Conservation (phyloP, 495 filamentous ascomycete genomes). For the Talaromyces trachyspermus region DNA sequence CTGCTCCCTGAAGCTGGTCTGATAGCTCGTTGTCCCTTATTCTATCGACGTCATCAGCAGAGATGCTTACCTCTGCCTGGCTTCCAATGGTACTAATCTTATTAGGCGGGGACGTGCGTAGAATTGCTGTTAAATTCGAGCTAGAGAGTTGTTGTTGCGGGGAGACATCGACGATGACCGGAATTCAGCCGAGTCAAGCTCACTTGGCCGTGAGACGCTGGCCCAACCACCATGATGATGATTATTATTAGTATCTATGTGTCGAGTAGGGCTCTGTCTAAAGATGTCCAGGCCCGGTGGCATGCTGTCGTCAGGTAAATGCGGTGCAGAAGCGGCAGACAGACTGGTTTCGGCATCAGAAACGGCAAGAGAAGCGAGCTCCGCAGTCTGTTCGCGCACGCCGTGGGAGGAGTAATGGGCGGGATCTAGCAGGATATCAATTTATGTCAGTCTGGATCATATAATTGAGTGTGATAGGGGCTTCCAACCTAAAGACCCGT, state of each 20-base stretch:
- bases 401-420: conserved; percentile 63
- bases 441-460: no score
- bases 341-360: conserved; percentile 33
- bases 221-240: background rate
- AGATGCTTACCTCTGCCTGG: conserved; percentile 12
- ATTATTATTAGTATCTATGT: background rate
- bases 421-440: conserved; percentile 58
- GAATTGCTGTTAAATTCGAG: background rate
- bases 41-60: conserved; percentile 10
- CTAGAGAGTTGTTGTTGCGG: background rate
- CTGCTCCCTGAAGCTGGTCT: background rate
- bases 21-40: conserved; percentile 7
- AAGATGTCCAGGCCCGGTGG: conserved; percentile 33
- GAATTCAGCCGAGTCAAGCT: background rate
- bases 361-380: conserved; percentile 80
- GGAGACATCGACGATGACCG: background rate
- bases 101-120: background rate
- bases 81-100: background rate
- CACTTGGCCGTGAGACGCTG: background rate
- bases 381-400: conserved; percentile 85
- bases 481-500: conserved; percentile 52
- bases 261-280: conserved; percentile 8
- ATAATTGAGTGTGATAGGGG: conserved; percentile 1
- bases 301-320: conserved; percentile 14
- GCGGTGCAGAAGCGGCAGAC: conserved; percentile 23